A percentile compares a stretch with the other conserved stretches of the same genome.
These are phyloP conservation scores for Colletotrichum limetticola DNA, from an alignment of 2,329 filamentous ascomycete genomes.

Conservation along the genomic window DNA sequence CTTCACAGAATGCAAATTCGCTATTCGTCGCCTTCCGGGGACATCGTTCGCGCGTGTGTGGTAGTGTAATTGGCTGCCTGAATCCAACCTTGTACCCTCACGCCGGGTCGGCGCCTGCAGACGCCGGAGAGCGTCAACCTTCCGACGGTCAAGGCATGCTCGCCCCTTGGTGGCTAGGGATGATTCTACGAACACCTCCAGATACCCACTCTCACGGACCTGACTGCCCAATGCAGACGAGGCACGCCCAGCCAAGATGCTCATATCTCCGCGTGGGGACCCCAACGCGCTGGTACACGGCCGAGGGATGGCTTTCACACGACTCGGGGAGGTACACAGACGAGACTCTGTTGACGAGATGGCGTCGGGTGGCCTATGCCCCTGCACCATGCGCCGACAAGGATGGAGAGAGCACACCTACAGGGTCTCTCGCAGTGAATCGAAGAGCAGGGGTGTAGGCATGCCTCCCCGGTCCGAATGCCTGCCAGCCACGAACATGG, in stretches of 20 bases:
- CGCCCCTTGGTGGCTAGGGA: too few species aligned
- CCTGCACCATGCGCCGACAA: neutral
- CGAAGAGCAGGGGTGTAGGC: neutral
- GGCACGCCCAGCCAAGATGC: neutral
- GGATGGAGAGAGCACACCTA: neutral
- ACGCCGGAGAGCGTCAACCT: too few species aligned
- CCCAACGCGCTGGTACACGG: neutral
- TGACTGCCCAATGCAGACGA: neutral
- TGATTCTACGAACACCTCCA: neutral
- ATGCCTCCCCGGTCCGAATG: neutral
- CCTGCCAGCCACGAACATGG: neutral
- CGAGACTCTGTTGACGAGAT: neutral
- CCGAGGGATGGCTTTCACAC: neutral
- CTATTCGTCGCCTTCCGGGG: too few species aligned
- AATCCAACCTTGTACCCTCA: too few species aligned
- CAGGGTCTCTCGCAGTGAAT: neutral
- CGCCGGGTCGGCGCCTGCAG: too few species aligned
- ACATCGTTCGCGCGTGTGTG: too few species aligned
- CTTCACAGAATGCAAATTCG: too few species aligned
- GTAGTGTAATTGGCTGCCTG: too few species aligned
- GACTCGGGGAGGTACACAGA: neutral
- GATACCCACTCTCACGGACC: neutral
- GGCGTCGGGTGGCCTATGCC: neutral
- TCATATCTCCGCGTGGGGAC: neutral
- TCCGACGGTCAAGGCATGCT: too few species aligned